Conservation (phyloP, 2,329 filamentous ascomycete species). For the Beauveria rudraprayagi region DNA sequence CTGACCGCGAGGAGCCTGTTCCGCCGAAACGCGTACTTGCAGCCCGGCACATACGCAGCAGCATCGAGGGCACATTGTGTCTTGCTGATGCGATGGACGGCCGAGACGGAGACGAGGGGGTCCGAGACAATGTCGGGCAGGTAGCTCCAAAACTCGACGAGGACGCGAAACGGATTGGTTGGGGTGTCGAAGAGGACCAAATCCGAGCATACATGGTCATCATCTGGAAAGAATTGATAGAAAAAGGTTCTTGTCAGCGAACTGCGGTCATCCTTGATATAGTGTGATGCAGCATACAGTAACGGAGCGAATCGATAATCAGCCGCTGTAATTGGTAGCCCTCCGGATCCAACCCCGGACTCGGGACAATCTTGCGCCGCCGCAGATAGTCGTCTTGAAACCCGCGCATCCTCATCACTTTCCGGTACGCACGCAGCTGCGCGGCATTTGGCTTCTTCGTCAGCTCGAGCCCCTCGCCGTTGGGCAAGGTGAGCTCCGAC, state of each 20-base stretch:
- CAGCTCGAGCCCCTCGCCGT: not conserved
- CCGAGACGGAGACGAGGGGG: constrained; percentile 7
- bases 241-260: no score
- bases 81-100: constrained; percentile 12
- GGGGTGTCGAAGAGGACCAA: constrained; percentile 14
- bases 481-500: not conserved
- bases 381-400: not conserved
- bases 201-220: constrained; percentile 7
- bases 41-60: not conserved
- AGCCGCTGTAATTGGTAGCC: constrained; percentile 9
- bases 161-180: constrained; percentile 6
- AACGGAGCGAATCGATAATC: constrained; percentile 9
- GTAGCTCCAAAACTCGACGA: constrained; percentile 9
- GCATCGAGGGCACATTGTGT: not conserved
- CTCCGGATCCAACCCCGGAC: constrained; percentile 5
- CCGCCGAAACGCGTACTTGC: not conserved
- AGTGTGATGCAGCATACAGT: constrained; percentile 1
- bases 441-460: not conserved
- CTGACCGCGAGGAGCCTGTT: constrained; percentile 6
- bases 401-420: not conserved
- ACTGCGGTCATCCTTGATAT: no score
- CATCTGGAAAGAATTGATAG: not conserved
- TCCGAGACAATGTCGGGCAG: constrained; percentile 11
- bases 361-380: not conserved
- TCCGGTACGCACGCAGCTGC: not conserved